Conservation (phyloP, 371 early-diverging fungal species). For the Mucor plumbeus region DNA sequence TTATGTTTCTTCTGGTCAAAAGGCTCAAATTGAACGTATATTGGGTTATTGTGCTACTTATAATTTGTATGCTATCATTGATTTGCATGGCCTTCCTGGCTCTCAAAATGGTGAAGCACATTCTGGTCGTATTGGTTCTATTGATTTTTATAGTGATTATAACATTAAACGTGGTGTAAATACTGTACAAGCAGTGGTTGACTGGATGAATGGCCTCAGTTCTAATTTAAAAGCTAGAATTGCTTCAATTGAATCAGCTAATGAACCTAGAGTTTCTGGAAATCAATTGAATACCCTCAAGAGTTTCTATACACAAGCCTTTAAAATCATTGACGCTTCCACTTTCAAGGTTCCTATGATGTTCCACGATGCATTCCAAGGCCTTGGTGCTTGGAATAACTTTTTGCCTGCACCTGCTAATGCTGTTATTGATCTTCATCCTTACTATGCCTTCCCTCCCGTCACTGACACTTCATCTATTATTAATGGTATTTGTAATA, state of each 20-base stretch:
- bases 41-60: constrained; percentile 56
- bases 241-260: constrained; percentile 34
- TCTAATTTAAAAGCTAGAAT: constrained; percentile 20
- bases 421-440: constrained; percentile 42
- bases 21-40: constrained; percentile 51
- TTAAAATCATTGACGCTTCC: constrained; percentile 24
- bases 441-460: constrained; percentile 41
- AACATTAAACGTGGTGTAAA: constrained; percentile 33
- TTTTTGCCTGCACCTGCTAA: constrained; percentile 36
- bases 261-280: constrained; percentile 28
- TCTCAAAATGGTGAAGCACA: constrained; percentile 64
- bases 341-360: constrained; percentile 39
- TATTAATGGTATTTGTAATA: constrained; percentile 23
- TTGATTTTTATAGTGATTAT: constrained; percentile 29
- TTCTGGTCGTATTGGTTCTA: constrained; percentile 39
- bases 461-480: constrained; percentile 13
- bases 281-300: constrained; percentile 18
- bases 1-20: constrained; percentile 54
- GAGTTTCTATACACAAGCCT: constrained; percentile 31
- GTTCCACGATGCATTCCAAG: constrained; percentile 41
- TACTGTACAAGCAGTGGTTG: constrained; percentile 33
- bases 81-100: constrained; percentile 68
- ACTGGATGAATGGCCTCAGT: constrained; percentile 38
- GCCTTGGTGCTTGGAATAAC: constrained; percentile 27
- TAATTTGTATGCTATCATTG: constrained; percentile 63